Conservation (phyloP, 148 eudicot species). For the Arbutus unedo region DNA sequence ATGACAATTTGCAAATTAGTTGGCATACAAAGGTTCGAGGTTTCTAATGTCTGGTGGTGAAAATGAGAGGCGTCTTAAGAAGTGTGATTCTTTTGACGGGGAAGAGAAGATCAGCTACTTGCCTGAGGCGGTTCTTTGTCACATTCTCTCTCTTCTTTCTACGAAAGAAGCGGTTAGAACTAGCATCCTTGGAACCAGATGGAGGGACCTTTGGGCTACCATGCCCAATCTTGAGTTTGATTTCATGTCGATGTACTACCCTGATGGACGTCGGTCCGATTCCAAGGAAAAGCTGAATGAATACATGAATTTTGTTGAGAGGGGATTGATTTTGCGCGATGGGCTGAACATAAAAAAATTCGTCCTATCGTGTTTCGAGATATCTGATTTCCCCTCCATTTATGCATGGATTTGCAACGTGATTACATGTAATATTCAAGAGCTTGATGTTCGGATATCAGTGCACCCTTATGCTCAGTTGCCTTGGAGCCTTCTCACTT, state of each 20-base stretch:
- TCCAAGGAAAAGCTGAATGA: background rate
- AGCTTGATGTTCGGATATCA: slow-evolving; percentile 5
- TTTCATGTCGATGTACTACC: slow-evolving; percentile 1
- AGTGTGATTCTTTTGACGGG: background rate
- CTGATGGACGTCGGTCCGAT: background rate
- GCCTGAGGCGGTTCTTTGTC: slow-evolving; percentile 5
- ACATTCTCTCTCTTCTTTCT: slow-evolving; percentile 3
- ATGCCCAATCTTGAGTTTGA: slow-evolving; percentile 10
- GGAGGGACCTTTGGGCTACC: slow-evolving; percentile 9
- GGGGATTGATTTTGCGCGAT: slow-evolving; percentile 6
- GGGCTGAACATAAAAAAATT: slow-evolving; percentile 8
- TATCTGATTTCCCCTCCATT: slow-evolving; percentile 9
- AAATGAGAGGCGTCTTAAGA: background rate
- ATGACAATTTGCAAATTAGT: background rate
- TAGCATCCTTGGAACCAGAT: slow-evolving; percentile 12
- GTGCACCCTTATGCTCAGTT: slow-evolving; percentile 13
- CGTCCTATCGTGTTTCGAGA: background rate
- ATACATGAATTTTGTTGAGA: slow-evolving; percentile 7
- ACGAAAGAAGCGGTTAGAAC: slow-evolving; percentile 8
- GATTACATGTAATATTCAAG: slow-evolving; percentile 8
- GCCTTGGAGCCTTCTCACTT: slow-evolving; percentile 14
- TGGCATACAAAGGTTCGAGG: background rate
- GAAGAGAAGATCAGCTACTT: slow-evolving; percentile 13
- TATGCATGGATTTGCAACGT: slow-evolving; percentile 16
- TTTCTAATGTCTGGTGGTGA: slow-evolving; percentile 2